Evolutionary conservation across 371 early-diverging fungal genomes (phyloP).

Genomic region (Apophysomyces sp.): DNA sequence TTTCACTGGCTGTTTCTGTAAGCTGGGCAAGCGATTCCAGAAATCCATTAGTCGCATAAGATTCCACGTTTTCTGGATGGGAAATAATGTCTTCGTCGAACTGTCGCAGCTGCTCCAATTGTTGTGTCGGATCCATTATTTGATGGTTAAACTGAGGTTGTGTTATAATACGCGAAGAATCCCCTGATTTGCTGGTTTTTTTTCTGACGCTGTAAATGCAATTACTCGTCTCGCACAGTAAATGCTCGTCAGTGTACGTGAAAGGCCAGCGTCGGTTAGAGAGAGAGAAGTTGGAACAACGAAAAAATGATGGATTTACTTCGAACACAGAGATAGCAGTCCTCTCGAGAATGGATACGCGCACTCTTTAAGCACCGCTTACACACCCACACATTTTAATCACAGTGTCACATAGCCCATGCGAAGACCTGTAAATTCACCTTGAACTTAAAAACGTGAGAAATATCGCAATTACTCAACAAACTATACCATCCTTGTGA

Average conservation of each 20-base stretch:
- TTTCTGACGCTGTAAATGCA: background rate
- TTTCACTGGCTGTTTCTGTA: conserved; percentile 6
- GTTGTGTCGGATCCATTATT: conserved; percentile 23
- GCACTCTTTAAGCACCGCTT: no score
- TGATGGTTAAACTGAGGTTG: background rate
- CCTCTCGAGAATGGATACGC: no score
- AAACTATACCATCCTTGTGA: no score
- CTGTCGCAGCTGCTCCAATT: conserved; percentile 30
- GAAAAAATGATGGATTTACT: background rate
- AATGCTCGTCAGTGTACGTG: background rate
- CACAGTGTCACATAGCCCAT: no score
- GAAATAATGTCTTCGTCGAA: conserved; percentile 34
- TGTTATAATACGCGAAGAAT: background rate
- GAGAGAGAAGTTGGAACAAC: background rate
- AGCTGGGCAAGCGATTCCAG: conserved; percentile 27
- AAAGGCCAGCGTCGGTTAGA: background rate
- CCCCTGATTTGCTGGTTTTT: background rate
- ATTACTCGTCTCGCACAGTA: background rate
- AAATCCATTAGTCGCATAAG: conserved; percentile 44
- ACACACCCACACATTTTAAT: no score
- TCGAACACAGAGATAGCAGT: no score
- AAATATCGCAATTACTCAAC: no score
- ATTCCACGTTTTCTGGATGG: conserved; percentile 29
- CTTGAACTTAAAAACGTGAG: no score
- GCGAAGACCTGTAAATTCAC: no score